Percentiles rank a stretch among this genome's conserved stretches.
Evolutionary conservation across 2,329 filamentous ascomycete genomes (phyloP).

Genomic region (Boeremia exigua): DNA sequence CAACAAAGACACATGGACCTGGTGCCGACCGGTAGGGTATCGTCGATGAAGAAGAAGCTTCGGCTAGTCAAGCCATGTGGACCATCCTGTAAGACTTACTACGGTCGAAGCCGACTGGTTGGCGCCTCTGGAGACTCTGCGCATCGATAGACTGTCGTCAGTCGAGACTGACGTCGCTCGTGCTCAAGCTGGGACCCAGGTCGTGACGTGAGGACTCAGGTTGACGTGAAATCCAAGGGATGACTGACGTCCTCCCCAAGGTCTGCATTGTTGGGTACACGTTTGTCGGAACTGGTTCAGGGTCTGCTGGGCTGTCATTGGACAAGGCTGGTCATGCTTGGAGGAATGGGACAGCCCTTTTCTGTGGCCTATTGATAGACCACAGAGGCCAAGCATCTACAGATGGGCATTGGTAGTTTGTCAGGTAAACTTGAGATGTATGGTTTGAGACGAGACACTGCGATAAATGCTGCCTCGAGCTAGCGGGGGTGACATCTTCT

Average conservation of each 20-base stretch:
- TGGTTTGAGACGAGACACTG: neutral
- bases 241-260: neutral
- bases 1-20: slow-evolving; percentile 11
- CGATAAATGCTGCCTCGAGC: slow-evolving; percentile 1
- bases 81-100: neutral
- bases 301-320: neutral
- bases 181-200: neutral
- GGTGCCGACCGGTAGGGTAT: slow-evolving; percentile 4
- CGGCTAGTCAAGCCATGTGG: slow-evolving; percentile 1
- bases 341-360: neutral
- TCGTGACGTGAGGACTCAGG: neutral
- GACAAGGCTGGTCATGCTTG: neutral
- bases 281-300: slow-evolving; percentile 2
- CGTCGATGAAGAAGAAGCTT: neutral
- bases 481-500: neutral
- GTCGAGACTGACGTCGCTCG: neutral
- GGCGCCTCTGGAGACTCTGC: neutral
- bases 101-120: neutral
- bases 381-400: neutral
- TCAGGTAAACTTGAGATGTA: neutral
- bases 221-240: neutral
- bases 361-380: neutral
- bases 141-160: neutral
- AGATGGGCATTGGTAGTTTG: too few relatives aligned
- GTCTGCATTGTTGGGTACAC: neutral